These are phyloP conservation scores for Kluyveromyces lactis DNA, from an alignment of 805 yeast genomes.

Conservation along the genomic window DNA sequence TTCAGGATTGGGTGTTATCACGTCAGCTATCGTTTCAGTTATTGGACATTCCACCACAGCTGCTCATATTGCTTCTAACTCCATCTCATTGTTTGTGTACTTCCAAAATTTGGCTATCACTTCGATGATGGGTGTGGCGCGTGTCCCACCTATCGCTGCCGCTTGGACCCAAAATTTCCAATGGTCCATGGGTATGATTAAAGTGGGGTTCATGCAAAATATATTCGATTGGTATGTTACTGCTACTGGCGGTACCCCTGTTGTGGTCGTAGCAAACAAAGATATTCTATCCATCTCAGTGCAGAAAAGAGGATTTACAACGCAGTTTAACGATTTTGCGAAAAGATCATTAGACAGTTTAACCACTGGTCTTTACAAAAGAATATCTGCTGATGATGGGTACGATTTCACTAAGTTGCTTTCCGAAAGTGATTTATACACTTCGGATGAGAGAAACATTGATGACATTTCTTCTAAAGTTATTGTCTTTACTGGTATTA, in stretches of 20 bases:
- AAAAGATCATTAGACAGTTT: constrained; percentile 8
- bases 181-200: constrained; percentile 93
- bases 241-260: constrained; percentile 83
- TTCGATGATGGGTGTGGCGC: constrained; percentile 89
- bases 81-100: constrained; percentile 84
- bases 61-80: constrained; percentile 94
- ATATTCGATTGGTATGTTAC: constrained; percentile 93
- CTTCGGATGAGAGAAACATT: constrained; percentile 61
- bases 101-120: constrained; percentile 90
- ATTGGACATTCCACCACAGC: constrained; percentile 89
- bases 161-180: constrained; percentile 97
- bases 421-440: constrained; percentile 45
- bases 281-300: constrained; percentile 73
- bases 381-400: constrained; percentile 29
- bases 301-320: constrained; percentile 42
- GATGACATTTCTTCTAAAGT: constrained; percentile 55
- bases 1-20: constrained; percentile 77
- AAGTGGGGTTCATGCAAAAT: constrained; percentile 64
- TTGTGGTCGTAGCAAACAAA: constrained; percentile 60
- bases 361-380: constrained; percentile 24
- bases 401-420: constrained; percentile 43
- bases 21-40: constrained; percentile 80
- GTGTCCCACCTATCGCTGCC: constrained; percentile 93
- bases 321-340: constrained; percentile 2
- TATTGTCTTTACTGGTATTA: constrained; percentile 80